Evolutionary conservation across 768 basidiomycete genomes (phyloP).

Genomic region (Kwoniella dendrophila): DNA sequence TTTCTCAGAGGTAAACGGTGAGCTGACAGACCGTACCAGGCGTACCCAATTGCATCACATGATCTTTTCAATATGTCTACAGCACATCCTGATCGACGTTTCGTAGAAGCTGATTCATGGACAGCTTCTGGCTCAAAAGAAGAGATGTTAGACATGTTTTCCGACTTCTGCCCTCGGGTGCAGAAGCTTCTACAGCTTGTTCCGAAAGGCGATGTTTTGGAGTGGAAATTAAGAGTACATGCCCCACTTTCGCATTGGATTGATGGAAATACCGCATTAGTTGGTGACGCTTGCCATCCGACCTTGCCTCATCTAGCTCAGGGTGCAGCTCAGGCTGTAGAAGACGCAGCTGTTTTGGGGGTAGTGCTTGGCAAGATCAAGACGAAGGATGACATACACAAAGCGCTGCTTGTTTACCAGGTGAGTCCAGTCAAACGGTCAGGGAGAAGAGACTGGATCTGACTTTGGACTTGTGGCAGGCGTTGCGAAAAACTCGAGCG

Average conservation of each 20-base stretch:
- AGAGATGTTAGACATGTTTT: slow-evolving; percentile 55
- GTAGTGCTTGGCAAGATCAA: slow-evolving; percentile 49
- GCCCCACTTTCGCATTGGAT: slow-evolving; percentile 58
- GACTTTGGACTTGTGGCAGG: slow-evolving; percentile 12
- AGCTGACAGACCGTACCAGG: slow-evolving; percentile 13
- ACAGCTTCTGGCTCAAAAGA: slow-evolving; percentile 55
- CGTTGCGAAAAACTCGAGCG: slow-evolving; percentile 42
- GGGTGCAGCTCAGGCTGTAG: slow-evolving; percentile 59
- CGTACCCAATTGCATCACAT: slow-evolving; percentile 57
- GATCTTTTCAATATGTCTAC: slow-evolving; percentile 58
- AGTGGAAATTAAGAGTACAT: slow-evolving; percentile 59
- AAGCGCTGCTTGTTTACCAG: slow-evolving; percentile 41
- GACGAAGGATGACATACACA: slow-evolving; percentile 40
- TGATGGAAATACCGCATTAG: slow-evolving; percentile 51
- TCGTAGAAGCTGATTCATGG: slow-evolving; percentile 54
- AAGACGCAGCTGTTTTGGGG: slow-evolving; percentile 58
- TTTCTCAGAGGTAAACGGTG: neutral
- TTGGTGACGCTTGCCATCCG: slow-evolving; percentile 58
- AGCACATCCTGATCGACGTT: slow-evolving; percentile 57
- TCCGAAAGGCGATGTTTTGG: slow-evolving; percentile 55
- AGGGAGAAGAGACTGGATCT: neutral
- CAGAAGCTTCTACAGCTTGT: slow-evolving; percentile 56
- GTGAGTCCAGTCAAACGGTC: neutral
- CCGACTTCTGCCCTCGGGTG: slow-evolving; percentile 57
- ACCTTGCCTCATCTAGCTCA: slow-evolving; percentile 55